Conservation (phyloP, 495 filamentous ascomycete genomes). For the Neurospora intermedia region DNA sequence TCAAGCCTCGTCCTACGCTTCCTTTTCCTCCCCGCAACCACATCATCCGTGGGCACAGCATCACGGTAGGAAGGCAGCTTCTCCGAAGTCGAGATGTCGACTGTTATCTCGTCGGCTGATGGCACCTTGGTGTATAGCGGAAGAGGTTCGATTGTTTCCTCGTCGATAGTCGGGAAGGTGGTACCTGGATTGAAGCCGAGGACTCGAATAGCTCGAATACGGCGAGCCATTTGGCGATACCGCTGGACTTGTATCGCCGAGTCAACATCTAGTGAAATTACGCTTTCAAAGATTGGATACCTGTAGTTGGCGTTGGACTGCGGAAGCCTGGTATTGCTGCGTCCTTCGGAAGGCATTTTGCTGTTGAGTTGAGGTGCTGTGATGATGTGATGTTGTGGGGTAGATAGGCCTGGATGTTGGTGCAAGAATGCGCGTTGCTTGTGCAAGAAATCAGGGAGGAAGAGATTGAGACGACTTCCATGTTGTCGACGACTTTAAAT, state of each 20-base stretch:
- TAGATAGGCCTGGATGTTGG: not conserved
- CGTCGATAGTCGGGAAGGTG: not conserved
- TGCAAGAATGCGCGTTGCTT: not conserved
- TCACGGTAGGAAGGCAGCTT: no score
- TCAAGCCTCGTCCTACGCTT: not conserved
- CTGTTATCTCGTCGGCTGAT: not conserved
- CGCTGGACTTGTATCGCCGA: not conserved
- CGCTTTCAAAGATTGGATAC: rapidly evolving
- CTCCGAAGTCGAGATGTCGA: no score
- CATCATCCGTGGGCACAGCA: not conserved
- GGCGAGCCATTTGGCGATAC: no score
- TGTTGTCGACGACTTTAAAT: not conserved
- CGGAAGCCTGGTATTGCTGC: not conserved
- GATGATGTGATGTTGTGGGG: not conserved
- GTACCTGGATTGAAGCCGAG: no score
- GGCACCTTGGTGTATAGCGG: not conserved
- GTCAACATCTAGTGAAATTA: not conserved
- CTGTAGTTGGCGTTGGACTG: not conserved
- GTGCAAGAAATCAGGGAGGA: not conserved
- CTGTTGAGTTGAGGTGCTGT: not conserved
- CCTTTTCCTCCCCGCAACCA: not conserved
- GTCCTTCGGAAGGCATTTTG: not conserved
- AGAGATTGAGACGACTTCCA: not conserved
- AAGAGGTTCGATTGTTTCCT: not conserved
- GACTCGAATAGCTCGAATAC: no score